These are phyloP conservation scores for Xylaria curta DNA, from an alignment of 495 filamentous ascomycete species.

Conservation along the genomic window DNA sequence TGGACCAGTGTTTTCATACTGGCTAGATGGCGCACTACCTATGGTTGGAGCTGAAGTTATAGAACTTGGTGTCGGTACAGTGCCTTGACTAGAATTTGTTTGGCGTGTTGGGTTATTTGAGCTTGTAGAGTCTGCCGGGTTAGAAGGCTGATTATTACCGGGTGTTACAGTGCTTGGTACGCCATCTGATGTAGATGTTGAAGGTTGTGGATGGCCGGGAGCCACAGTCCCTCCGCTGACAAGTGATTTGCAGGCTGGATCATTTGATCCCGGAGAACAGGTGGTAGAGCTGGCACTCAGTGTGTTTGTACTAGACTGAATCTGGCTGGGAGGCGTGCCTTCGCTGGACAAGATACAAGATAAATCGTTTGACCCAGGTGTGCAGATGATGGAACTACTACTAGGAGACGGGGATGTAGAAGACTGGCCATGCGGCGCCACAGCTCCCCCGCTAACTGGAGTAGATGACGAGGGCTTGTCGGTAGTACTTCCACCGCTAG, in stretches of 20 bases:
- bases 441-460: constrained; percentile 12
- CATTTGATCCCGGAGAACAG: constrained; percentile 20
- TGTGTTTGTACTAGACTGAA: constrained; percentile 15
- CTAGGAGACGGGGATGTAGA: constrained; percentile 18
- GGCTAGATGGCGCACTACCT: constrained; percentile 2
- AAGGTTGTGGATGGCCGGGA: constrained; percentile 29
- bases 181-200: constrained; percentile 24
- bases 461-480: constrained; percentile 13
- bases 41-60: not conserved
- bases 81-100: constrained; percentile 14
- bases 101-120: constrained; percentile 9
- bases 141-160: constrained; percentile 24
- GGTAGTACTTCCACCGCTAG: not conserved
- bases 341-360: constrained; percentile 28
- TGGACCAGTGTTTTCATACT: not conserved
- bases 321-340: constrained; percentile 15
- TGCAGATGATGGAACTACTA: constrained; percentile 23
- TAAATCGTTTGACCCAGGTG: constrained; percentile 29
- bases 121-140: not conserved
- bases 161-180: constrained; percentile 22
- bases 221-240: constrained; percentile 23
- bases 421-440: constrained; percentile 13
- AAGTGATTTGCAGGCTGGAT: constrained; percentile 28
- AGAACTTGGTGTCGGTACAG: not conserved
- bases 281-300: not conserved